These are phyloP conservation scores for Pseudodiploospora longispora DNA, from an alignment of 2,329 filamentous ascomycete genomes.

Conservation along the genomic window DNA sequence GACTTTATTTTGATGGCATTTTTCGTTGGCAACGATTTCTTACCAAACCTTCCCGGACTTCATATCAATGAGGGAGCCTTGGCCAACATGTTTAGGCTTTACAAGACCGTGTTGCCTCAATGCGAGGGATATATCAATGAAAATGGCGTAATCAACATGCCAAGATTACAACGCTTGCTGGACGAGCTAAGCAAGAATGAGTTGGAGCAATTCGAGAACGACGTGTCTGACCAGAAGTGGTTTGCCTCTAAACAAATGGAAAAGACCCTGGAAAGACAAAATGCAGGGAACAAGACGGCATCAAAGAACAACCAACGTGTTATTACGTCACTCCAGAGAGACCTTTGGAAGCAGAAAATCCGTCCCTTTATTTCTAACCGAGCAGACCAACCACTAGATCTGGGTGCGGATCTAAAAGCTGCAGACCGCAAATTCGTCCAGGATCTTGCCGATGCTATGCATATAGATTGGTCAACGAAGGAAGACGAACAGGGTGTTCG, in stretches of 20 bases:
- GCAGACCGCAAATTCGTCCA: slow-evolving; percentile 90
- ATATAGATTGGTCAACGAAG: slow-evolving; percentile 49
- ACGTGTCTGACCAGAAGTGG: slow-evolving; percentile 84
- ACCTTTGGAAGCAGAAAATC: slow-evolving; percentile 70
- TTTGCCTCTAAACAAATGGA: slow-evolving; percentile 77
- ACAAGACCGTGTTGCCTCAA: slow-evolving; percentile 81
- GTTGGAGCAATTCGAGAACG: slow-evolving; percentile 84
- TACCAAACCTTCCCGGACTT: slow-evolving; percentile 89
- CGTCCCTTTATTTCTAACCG: slow-evolving; percentile 75
- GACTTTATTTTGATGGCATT: slow-evolving; percentile 99
- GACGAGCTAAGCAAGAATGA: slow-evolving; percentile 84
- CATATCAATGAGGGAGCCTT: slow-evolving; percentile 98
- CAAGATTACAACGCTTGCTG: slow-evolving; percentile 67
- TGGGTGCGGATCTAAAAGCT: slow-evolving; percentile 65
- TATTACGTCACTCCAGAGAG: slow-evolving; percentile 72
- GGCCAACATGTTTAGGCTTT: slow-evolving; percentile 94
- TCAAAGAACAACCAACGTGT: slow-evolving; percentile 53
- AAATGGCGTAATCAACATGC: slow-evolving; percentile 81
- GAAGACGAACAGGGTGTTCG: slow-evolving; percentile 49
- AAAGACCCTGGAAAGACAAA: slow-evolving; percentile 51
- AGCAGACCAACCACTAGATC: slow-evolving; percentile 56
- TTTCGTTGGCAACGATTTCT: slow-evolving; percentile 98
- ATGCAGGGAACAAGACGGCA: slow-evolving; percentile 43
- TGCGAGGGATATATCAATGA: slow-evolving; percentile 96
- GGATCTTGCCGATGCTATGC: slow-evolving; percentile 62